Base-by-base conservation (phyloP, 2,329 filamentous ascomycete genomes). In the Colletotrichum musicola region DNA sequence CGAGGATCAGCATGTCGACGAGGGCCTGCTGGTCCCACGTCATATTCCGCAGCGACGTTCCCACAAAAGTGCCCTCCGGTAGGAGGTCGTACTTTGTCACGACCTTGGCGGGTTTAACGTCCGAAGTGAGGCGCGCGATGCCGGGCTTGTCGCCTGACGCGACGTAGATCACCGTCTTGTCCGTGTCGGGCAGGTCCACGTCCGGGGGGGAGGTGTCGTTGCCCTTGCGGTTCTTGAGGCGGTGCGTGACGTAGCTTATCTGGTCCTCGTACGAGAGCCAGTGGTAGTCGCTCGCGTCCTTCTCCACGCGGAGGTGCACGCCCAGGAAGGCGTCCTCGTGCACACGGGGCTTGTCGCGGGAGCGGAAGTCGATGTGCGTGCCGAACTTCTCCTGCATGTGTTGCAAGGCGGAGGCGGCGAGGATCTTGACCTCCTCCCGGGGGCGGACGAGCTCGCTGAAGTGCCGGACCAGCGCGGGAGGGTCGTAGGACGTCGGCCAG, bases 391-490 rank as follows among this genome's bases (percentile, higher is more conserved):
- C 20, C 20, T 25, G 49, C 49, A 51, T 51, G 7, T 16, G 49
- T 12, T 25, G 49, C 20, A 51, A 18, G 20, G 49, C 49, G 7
- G 49, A n/a, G 20, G 49, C 49, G 12, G 49, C 49, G 18, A 51
- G 49, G 18, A 51, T 16, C 20, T 20, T 51, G 12, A 51, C 49
- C 12, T 51, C 20, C 9, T 25, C 49, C 6, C 49, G 49, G 10
- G 49, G 49, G 49, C 49, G 49, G 49, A 51, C 49, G 18, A 51
- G 49, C 22, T 51, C 49, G 49, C 49, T 51, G 49, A 27, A 51
- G 22, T 51, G 49, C 9, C 49, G 49, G 14, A 51, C 49, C 6
- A 27, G n/a, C 13, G 49, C 18, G 18, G 49, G 49, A 7, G 49
- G 49, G 22, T 51, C 49, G 22, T 51, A 27, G n/a, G 22, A 5